These are phyloP conservation scores for Kingdonia uniflora DNA, from an alignment of 164 flowering plant species.

Conservation along the genomic window DNA sequence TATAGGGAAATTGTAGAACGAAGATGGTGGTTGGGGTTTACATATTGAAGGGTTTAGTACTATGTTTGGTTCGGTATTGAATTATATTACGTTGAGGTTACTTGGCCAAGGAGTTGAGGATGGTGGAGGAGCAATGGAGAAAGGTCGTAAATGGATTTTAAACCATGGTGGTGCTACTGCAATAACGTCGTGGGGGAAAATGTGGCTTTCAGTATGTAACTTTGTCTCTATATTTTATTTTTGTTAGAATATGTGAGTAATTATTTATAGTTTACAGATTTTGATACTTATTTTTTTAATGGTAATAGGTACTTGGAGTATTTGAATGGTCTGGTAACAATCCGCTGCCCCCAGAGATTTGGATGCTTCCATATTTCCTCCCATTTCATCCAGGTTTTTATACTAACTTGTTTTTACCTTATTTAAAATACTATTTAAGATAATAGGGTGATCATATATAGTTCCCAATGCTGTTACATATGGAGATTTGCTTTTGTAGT, in stretches of 20 bases:
- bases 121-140: conserved; percentile 35
- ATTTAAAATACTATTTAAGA: no score
- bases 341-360: conserved; percentile 62
- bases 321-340: conserved; percentile 64
- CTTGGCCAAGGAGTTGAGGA: conserved; percentile 45
- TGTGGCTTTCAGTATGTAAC: conserved; percentile 45
- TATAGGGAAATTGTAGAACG: conserved; percentile 37
- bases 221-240: neutral
- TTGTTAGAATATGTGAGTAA: no score
- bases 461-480: no score
- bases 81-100: conserved; percentile 47
- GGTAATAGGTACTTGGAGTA: conserved; percentile 45
- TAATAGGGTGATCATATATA: no score
- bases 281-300: conserved; percentile 2
- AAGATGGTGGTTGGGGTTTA: conserved; percentile 86
- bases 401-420: neutral
- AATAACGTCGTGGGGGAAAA: conserved; percentile 61
- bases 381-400: conserved; percentile 55
- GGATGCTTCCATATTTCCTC: conserved; percentile 36
- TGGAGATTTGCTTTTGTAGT: no score
- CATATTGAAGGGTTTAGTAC: conserved; percentile 71
- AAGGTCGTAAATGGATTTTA: conserved; percentile 48
- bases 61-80: conserved; percentile 54
- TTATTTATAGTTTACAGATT: neutral
- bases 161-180: conserved; percentile 40